These are phyloP conservation scores for Striga asiatica DNA, from an alignment of 257 asterid species.

Conservation along the genomic window DNA sequence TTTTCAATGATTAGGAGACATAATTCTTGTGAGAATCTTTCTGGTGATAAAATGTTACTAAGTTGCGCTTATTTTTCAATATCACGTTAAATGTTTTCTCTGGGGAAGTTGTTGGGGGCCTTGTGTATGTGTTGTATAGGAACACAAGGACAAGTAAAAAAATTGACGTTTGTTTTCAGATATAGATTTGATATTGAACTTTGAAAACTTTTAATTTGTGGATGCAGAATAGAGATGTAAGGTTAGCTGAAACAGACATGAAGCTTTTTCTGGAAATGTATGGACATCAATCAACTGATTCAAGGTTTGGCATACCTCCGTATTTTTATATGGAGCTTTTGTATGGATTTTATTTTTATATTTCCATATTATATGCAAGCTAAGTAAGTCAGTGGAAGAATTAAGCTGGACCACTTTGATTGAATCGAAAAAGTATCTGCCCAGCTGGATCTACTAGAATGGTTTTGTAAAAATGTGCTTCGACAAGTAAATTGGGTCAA, in stretches of 20 bases:
- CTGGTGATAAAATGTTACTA: conserved; percentile 1
- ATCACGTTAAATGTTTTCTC: not conserved
- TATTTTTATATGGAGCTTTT: not conserved
- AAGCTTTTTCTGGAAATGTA: conserved; percentile 69
- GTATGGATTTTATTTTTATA: conserved; percentile 3
- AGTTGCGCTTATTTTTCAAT: not conserved
- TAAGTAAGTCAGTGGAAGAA: too few species aligned
- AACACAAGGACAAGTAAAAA: not conserved
- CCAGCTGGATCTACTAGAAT: not conserved
- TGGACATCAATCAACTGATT: conserved; percentile 46
- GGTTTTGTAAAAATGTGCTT: not conserved
- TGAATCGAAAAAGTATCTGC: too few species aligned
- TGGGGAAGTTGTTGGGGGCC: not conserved
- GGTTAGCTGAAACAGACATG: conserved; percentile 47
- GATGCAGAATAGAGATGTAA: conserved; percentile 66
- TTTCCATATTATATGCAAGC: conserved; percentile 1
- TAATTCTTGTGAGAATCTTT: too few species aligned
- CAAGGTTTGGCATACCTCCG: conserved; percentile 50
- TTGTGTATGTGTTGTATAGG: too few species aligned
- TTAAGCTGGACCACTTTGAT: too few species aligned
- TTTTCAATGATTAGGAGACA: not conserved
- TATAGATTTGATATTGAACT: conserved; percentile 9
- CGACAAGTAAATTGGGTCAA: not conserved
- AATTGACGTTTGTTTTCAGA: not conserved
- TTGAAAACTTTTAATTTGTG: conserved; percentile 15